Evolutionary conservation across 2,329 filamentous ascomycete genomes (phyloP).

Genomic region (Dothideomycetes sp.): DNA sequence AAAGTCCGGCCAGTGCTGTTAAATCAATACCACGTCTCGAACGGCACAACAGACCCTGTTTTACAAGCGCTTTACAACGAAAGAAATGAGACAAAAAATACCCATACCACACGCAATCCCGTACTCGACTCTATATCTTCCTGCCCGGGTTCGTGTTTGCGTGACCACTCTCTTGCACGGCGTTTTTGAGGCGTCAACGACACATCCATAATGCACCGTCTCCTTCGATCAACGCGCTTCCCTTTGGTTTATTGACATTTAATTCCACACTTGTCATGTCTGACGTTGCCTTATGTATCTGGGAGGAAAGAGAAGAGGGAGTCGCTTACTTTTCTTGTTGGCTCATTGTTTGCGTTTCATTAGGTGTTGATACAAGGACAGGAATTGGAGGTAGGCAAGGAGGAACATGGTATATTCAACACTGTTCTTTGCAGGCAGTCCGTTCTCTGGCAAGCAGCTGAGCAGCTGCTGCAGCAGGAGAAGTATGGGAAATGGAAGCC

Average conservation of each 20-base stretch:
- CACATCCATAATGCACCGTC: background rate
- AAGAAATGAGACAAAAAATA: conserved; percentile 6
- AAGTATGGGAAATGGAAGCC: too few species aligned
- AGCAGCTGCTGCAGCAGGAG: too few species aligned
- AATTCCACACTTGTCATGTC: conserved; percentile 7
- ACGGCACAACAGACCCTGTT: conserved; percentile 20
- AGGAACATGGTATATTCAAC: too few species aligned
- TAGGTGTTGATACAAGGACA: conserved; percentile 12
- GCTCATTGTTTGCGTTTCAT: conserved; percentile 7
- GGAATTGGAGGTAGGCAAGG: too few species aligned
- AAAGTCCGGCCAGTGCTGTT: conserved; percentile 78
- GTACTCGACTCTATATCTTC: too few species aligned
- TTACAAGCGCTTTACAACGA: conserved; percentile 9
- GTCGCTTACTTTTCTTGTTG: background rate
- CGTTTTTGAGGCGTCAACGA: conserved; percentile 9
- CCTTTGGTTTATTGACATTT: conserved; percentile 2
- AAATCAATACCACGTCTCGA: conserved; percentile 20
- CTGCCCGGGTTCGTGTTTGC: conserved; percentile 4
- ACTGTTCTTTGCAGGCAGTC: too few species aligned
- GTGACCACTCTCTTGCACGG: conserved; percentile 1
- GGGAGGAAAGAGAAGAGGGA: conserved; percentile 6
- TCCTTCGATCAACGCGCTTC: background rate
- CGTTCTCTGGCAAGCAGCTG: too few species aligned
- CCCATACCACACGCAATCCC: background rate
- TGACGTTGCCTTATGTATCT: conserved; percentile 9